Base-by-base conservation (phyloP, 768 basidiomycete species). In the Pleurotus ostreatus region DNA sequence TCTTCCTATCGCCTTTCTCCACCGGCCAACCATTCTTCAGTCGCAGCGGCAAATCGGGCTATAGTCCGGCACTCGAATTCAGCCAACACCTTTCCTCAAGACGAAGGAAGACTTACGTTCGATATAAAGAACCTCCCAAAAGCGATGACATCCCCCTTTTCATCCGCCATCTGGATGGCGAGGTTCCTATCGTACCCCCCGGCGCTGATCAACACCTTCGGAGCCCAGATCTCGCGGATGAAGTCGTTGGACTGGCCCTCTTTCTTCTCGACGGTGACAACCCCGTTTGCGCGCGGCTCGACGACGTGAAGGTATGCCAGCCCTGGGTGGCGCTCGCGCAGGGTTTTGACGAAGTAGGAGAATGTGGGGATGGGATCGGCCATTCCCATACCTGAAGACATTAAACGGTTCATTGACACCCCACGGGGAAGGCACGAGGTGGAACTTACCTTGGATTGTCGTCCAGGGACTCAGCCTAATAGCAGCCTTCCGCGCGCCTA, bases 391-490 rank as follows among this genome's bases (percentile, higher is more conserved):
- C 69, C 68, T 78, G 66, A 6, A 25, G 13, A n/a, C 40, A 23
- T 15, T 43, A 12, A 11, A 15, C 8, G 15, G 18, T 26, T 38
- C 11, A 16, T 15, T 13, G 47, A 55, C 6, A 12, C 65, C 65
- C 12, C n/a, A 38, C 5, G 16, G 15, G 8, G 16, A 58, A 23
- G 22, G 22, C 22, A 23, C 4, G 4, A 23, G 22, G 22, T 23
- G 22, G 22, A 23, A 23, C 22, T 23, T 4, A 65, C 74, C 68
- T 72, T 73, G 63, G 54, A 64, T 69, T 2, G 55, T 46, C 51
- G 63, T 66, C 74, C 72, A 80, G 4, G 74, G 79, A 55, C 72
- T 74, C 18, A 81, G 43, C 5, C 80, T 70, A 46, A 81, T 68
- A 1, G 69, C 78, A 5, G 71, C 70, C 20, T 69, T 69, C 30